Percentiles rank a stretch among this genome's conserved stretches.
phyloP scores from a whole-genome alignment of 805 yeast genomes.

The Sugiyamaella mastotermitis region DNA sequence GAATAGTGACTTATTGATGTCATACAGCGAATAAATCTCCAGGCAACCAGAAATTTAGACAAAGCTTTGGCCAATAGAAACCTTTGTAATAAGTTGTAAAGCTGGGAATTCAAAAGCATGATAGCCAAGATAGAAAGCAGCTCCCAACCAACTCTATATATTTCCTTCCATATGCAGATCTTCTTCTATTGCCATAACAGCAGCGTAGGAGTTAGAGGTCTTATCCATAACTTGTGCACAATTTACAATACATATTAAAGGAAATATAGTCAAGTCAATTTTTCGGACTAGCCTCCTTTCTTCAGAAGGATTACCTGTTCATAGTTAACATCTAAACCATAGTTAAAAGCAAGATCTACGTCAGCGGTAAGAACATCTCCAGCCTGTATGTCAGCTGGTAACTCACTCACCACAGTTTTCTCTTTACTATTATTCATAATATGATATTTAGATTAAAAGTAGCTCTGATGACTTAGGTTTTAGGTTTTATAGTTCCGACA shows the following conservation, averaged over 20 bases:
- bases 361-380: no score
- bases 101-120: slow-evolving; percentile 50
- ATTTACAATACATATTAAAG: slow-evolving; percentile 45
- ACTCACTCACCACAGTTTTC: no score
- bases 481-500: no score
- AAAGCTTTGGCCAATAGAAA: slow-evolving; percentile 52
- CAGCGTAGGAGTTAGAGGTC: slow-evolving; percentile 44
- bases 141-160: slow-evolving; percentile 45
- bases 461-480: no score
- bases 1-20: slow-evolving; percentile 43
- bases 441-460: no score
- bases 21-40: slow-evolving; percentile 57
- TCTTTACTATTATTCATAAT: no score
- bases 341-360: no score
- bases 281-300: slow-evolving; percentile 40
- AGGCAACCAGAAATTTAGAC: slow-evolving; percentile 43
- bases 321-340: no score
- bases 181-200: slow-evolving; percentile 44
- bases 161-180: slow-evolving; percentile 42
- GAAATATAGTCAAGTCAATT: slow-evolving; percentile 46
- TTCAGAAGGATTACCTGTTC: no score
- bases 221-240: slow-evolving; percentile 59
- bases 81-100: slow-evolving; percentile 41
- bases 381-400: no score
- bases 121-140: slow-evolving; percentile 61